Evolutionary conservation across 345 rosid species (phyloP).

Genomic region (Populus euphratica): DNA sequence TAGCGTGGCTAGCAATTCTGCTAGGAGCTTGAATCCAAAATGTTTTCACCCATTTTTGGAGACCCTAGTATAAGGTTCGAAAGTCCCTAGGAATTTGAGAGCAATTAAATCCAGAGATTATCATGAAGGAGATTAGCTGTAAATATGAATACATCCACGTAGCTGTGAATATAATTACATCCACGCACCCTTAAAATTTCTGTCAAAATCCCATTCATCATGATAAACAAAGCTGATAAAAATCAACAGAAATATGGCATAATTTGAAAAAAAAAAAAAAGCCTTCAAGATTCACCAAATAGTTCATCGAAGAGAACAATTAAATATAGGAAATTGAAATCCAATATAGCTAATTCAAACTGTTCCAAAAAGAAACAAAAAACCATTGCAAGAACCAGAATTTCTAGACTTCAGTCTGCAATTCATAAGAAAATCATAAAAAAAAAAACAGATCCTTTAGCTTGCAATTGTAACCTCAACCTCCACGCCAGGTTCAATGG

Average conservation of each 20-base stretch:
- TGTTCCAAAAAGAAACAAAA: not conserved
- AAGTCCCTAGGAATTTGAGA: not conserved
- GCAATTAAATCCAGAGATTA: not conserved
- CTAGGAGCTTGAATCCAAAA: too few species aligned
- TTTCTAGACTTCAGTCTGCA: not conserved
- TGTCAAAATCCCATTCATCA: not conserved
- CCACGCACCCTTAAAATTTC: not conserved
- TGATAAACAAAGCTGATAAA: not conserved
- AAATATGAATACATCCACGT: not conserved
- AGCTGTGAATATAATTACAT: not conserved
- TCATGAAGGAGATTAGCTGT: not conserved
- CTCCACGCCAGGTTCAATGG: constrained; percentile 51
- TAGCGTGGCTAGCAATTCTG: too few species aligned
- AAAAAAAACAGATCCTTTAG: not conserved
- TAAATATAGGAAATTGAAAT: not conserved
- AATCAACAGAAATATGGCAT: not conserved
- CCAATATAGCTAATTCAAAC: not conserved
- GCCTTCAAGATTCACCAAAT: not conserved
- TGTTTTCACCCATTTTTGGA: not conserved
- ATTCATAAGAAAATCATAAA: too few species aligned
- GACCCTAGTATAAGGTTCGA: not conserved
- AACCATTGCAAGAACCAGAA: not conserved
- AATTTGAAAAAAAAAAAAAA: too few species aligned
- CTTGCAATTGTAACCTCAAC: constrained; percentile 53
- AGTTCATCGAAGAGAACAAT: not conserved